These are phyloP conservation scores for Kuraishia cidri DNA, from an alignment of 805 yeast species.

Conservation along the genomic window DNA sequence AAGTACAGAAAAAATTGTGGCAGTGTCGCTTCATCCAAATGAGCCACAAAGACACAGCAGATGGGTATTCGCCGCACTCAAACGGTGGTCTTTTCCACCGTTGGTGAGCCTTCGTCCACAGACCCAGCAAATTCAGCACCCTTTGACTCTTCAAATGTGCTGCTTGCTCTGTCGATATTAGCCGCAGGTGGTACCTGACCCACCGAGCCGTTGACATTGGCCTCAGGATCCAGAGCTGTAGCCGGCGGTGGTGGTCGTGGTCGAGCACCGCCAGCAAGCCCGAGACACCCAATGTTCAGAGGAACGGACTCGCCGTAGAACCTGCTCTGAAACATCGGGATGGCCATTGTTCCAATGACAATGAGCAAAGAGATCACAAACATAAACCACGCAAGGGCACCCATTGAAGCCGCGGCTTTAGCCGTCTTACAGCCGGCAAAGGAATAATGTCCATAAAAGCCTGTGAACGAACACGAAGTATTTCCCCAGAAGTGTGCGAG, in stretches of 20 bases:
- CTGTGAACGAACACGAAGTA: no score
- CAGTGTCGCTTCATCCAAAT: no score
- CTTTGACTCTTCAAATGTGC: no score
- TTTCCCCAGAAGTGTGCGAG: conserved; percentile 1
- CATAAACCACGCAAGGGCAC: neutral
- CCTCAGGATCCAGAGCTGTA: neutral
- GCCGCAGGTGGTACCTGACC: neutral
- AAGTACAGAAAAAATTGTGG: no score
- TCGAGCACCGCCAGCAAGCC: neutral
- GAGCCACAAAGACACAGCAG: no score
- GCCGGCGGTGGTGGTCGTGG: neutral
- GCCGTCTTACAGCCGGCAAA: neutral
- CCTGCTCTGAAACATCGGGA: neutral
- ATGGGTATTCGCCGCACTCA: no score
- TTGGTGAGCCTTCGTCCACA: no score
- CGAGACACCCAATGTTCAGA: neutral
- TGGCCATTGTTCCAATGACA: neutral
- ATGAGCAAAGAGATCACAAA: neutral
- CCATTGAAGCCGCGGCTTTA: conserved; percentile 1
- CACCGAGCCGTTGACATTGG: neutral
- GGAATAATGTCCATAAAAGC: no score
- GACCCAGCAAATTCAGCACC: no score
- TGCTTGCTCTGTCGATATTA: no score
- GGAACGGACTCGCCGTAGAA: neutral
- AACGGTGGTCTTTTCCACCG: no score